Evolutionary conservation across 345 rosid species (phyloP).

Genomic region (Leavenworthia alabamica): DNA sequence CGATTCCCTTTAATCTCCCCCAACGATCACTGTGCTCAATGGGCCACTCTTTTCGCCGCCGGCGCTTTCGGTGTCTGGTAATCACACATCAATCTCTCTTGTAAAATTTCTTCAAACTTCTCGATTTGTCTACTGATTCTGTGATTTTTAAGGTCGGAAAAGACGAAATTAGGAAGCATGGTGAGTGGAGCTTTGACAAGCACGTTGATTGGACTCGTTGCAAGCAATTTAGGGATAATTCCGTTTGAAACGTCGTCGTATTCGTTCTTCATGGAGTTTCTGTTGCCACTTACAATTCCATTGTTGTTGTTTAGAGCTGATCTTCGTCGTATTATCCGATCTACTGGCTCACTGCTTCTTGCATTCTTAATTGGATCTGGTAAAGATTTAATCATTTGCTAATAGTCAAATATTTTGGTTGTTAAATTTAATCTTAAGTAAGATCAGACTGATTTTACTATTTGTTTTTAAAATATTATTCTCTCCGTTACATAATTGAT

Average conservation of each 20-base stretch:
- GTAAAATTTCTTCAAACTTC: neutral
- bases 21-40: slow-evolving; percentile 67
- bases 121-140: neutral
- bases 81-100: neutral
- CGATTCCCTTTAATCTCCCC: slow-evolving; percentile 56
- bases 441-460: no score
- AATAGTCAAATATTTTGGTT: neutral
- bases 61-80: slow-evolving; percentile 91
- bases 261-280: slow-evolving; percentile 51
- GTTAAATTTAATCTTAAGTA: no score
- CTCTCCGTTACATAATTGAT: no score
- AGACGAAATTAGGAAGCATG: slow-evolving; percentile 65
- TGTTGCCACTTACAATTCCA: slow-evolving; percentile 67
- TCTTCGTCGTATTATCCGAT: slow-evolving; percentile 48
- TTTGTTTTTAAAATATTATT: no score
- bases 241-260: slow-evolving; percentile 60
- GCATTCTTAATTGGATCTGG: slow-evolving; percentile 82
- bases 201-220: slow-evolving; percentile 72
- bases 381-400: slow-evolving; percentile 15
- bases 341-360: slow-evolving; percentile 60
- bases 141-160: slow-evolving; percentile 56
- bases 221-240: slow-evolving; percentile 63
- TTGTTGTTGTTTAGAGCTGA: slow-evolving; percentile 76
- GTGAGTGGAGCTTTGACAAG: slow-evolving; percentile 74
- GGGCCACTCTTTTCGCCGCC: slow-evolving; percentile 71